Evolutionary conservation across 2,329 filamentous ascomycete species (phyloP).

Genomic region (Botrytis tulipae): DNA sequence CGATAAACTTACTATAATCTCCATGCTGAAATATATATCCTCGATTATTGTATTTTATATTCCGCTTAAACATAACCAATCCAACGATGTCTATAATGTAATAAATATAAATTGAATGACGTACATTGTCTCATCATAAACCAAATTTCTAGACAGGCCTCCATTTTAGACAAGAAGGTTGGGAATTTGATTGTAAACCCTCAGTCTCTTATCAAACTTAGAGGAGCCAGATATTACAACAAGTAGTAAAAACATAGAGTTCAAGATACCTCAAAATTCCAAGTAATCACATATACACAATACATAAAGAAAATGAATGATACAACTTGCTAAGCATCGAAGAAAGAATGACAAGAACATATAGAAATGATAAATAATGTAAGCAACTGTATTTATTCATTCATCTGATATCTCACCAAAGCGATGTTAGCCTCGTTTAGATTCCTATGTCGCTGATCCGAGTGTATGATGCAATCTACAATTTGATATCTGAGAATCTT

Average conservation of each 20-base stretch:
- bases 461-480: neutral
- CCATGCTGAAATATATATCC: neutral
- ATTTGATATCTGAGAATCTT: neutral
- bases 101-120: rapidly evolving
- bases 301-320: too few species aligned
- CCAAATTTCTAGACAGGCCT: neutral
- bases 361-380: too few species aligned
- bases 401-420: neutral
- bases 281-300: neutral
- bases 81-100: neutral
- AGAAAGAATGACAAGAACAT: too few species aligned
- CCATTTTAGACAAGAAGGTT: neutral
- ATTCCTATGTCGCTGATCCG: neutral
- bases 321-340: too few species aligned
- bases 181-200: neutral
- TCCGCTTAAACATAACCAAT: neutral
- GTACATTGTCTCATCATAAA: neutral
- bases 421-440: neutral
- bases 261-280: neutral
- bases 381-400: too few species aligned
- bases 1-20: neutral
- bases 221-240: neutral
- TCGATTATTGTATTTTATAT: neutral
- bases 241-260: neutral
- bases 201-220: rapidly evolving